Evolutionary conservation across 192 early-diverging fungal genomes (phyloP).

Genomic region (Cetraspora pellucida): DNA sequence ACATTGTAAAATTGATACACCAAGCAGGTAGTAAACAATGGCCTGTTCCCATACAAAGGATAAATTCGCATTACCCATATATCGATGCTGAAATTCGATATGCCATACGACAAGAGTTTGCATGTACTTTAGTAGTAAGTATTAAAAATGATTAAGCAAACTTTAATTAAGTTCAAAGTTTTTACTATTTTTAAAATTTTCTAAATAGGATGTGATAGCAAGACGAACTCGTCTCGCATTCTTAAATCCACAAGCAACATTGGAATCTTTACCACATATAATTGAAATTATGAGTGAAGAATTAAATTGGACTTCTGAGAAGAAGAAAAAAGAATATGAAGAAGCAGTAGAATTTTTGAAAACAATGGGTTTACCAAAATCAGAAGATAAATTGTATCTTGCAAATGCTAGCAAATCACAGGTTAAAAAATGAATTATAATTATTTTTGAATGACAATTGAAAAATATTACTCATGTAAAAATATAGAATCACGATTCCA

Average conservation of each 20-base stretch:
- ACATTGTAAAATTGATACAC: slow-evolving; percentile 79
- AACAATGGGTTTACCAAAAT: slow-evolving; percentile 85
- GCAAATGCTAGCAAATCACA: too few species aligned
- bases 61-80: slow-evolving; percentile 86
- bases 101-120: slow-evolving; percentile 89
- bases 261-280: slow-evolving; percentile 82
- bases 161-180: neutral
- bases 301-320: slow-evolving; percentile 73
- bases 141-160: slow-evolving; percentile 26
- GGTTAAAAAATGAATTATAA: too few species aligned
- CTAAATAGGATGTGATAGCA: slow-evolving; percentile 79
- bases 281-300: slow-evolving; percentile 93
- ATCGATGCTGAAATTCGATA: slow-evolving; percentile 94
- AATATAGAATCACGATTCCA: too few species aligned
- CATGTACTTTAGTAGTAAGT: slow-evolving; percentile 75
- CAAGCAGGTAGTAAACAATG: slow-evolving; percentile 66
- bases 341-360: slow-evolving; percentile 76
- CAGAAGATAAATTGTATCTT: too few species aligned
- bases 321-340: slow-evolving; percentile 68
- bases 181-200: neutral
- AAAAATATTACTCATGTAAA: too few species aligned
- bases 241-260: slow-evolving; percentile 89
- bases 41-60: slow-evolving; percentile 79
- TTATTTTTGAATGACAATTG: too few species aligned
- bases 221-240: slow-evolving; percentile 91